A percentile compares a stretch with the other conserved stretches of the same genome.
Evolutionary conservation across 2,329 filamentous ascomycete genomes (phyloP).

Genomic region (Macroventuria anomochaeta): DNA sequence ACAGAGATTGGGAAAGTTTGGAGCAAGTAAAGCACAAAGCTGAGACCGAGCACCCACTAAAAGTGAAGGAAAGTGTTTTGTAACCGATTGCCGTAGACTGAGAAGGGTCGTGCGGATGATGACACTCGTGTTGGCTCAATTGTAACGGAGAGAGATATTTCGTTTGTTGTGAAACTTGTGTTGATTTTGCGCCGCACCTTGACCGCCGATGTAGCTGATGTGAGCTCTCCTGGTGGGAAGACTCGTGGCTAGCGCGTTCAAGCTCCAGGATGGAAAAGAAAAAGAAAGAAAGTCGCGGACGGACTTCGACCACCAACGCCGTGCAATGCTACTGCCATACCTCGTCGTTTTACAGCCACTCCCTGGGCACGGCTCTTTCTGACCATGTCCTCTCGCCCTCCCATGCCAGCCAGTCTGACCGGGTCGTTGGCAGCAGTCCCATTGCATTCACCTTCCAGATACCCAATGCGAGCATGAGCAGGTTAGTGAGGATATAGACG

Average conservation of each 20-base stretch:
- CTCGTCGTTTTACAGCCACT: constrained; percentile 37
- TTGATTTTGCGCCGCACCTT: background rate
- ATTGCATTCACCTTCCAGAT: constrained; percentile 97
- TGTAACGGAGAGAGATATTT: too few species aligned
- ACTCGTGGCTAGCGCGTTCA: too few species aligned
- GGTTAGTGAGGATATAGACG: constrained; percentile 86
- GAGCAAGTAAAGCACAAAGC: too few species aligned
- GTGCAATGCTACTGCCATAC: constrained; percentile 2
- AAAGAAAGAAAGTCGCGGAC: background rate
- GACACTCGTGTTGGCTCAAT: too few species aligned
- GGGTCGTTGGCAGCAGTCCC: constrained; percentile 94
- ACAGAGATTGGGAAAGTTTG: too few species aligned
- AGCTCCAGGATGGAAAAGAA: background rate
- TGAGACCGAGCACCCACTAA: too few species aligned
- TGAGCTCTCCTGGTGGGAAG: too few species aligned
- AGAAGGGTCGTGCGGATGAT: too few species aligned
- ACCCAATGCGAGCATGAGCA: constrained; percentile 81
- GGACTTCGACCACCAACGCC: constrained; percentile 7
- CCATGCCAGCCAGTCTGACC: constrained; percentile 98
- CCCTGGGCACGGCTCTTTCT: constrained; percentile 45
- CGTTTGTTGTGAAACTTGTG: background rate
- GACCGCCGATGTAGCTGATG: too few species aligned
- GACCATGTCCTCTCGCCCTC: constrained; percentile 69
- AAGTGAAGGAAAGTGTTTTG: too few species aligned
- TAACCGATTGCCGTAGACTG: too few species aligned